Conservation (phyloP, 2,329 filamentous ascomycete species). For the Clonostachys byssicola region DNA sequence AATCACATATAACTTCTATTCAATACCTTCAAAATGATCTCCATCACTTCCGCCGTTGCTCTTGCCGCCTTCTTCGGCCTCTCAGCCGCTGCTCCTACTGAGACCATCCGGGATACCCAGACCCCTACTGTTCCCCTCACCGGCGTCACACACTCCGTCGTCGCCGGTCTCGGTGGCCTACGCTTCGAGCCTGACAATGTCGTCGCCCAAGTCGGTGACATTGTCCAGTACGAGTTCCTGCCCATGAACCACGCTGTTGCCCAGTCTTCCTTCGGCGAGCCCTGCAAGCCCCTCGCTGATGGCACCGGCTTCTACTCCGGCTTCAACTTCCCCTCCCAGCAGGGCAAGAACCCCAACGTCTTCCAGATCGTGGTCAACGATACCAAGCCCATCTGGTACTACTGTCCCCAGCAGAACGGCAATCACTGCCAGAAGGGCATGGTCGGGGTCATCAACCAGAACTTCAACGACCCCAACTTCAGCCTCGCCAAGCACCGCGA, state of each 20-base stretch:
- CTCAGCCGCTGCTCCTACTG: constrained; percentile 19
- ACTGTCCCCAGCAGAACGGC: constrained; percentile 33
- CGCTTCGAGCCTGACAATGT: constrained; percentile 45
- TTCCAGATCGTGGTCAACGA: constrained; percentile 39
- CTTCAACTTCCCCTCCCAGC: constrained; percentile 31
- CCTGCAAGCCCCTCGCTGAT: constrained; percentile 32
- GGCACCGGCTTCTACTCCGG: constrained; percentile 37
- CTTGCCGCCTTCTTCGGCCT: constrained; percentile 36
- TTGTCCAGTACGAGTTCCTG: constrained; percentile 52
- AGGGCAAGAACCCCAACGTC: constrained; percentile 28
- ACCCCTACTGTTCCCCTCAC: constrained; percentile 27
- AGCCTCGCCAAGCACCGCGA: constrained; percentile 27
- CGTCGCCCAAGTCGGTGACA: constrained; percentile 40
- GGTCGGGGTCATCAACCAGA: constrained; percentile 40
- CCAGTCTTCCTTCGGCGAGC: constrained; percentile 33
- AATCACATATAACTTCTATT: no score
- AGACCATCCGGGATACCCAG: constrained; percentile 14
- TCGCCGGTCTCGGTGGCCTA: constrained; percentile 38
- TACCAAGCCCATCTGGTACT: constrained; percentile 36
- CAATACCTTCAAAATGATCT: constrained; percentile 2
- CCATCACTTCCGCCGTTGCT: constrained; percentile 27
- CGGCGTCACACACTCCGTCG: constrained; percentile 37
- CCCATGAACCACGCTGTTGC: constrained; percentile 45
- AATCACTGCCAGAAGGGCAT: constrained; percentile 43
- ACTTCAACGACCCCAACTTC: constrained; percentile 20